Base-by-base conservation (phyloP, 2,329 filamentous ascomycete species). In the Fusarium chaquense region DNA sequence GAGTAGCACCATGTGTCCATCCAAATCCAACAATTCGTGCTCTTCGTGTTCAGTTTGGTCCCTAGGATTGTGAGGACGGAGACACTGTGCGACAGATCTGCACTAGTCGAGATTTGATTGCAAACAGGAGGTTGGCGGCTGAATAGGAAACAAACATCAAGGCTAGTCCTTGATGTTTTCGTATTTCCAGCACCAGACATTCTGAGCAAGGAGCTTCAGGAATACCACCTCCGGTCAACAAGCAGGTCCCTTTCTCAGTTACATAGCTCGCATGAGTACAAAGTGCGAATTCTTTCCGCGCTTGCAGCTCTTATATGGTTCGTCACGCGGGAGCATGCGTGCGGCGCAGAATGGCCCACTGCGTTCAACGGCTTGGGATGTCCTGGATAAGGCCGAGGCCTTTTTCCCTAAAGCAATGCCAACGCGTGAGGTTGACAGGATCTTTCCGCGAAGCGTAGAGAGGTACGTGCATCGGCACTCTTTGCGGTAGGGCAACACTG, bases 51-150 rank as follows among this genome's bases (percentile, higher is more conserved):
- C 70, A 73, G 65, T 72, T 74, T 60, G 59, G 65, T 72, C 69
- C 56, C 67, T 38, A 69, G 60, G 43, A 65, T 38, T 51, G 35
- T 52, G 57, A 58, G 47, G 54, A 60, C 33, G 59, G 62, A 58
- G 47, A 67, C 65, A 75, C 67, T 71, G 73, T 74, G 73, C 69
- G 50, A 75, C 72, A 75, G 73, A 74, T 74, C 70, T 75, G 49
- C 73, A 70, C 72, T 74, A 74, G 62, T 60, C 67, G 71, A 74
- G 58, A 74, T 74, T 74, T 72, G 72, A 75, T 72, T 75, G 66
- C 50, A 65, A 71, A 75, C 65, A 46, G 67, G 61, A 72, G 65
- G 62, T 57, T 73, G 63, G 60, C 65, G 56, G 63, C 63, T 59
- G 59, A 38, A 49, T 22, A 52, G 49, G 35, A 52, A 52, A 52